Base-by-base conservation (phyloP, 208 protist genomes). In the Trypanosoma avium region DNA sequence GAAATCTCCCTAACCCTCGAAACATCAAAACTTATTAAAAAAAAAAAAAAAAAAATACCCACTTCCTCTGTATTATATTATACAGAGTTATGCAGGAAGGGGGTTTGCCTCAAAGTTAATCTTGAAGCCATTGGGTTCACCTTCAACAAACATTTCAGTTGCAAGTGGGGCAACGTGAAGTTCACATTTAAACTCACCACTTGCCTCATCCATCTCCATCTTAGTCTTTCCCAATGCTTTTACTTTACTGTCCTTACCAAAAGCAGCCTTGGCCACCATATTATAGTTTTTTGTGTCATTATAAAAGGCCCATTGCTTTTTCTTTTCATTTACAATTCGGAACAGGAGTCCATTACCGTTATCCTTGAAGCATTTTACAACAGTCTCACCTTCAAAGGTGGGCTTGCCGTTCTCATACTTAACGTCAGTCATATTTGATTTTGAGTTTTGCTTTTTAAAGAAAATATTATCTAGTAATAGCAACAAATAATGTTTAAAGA, bases 331-430 rank as follows among this genome's bases (percentile, higher is more conserved):
- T 26, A 92, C 73, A 55, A 92, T 83, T 46, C 86, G 86, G 76
- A 92, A 92, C 45, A 92, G 71, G 32, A 92, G 76, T 30, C 86
- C 86, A 73, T 92, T 92, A 66, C 86, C 86, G 60, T 90, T 84
- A 57, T 92, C 78, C 62, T 75, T 77, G 70, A 92, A 92, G 75
- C 83, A 90, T 70, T 90, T 90, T 27, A 84, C 50, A 10, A 89
- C 68, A 21, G 60, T 75, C 62, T 81, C 63, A 42, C 75, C 82
- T 24, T 42, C 71, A 68, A 81, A 88, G 45, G 72, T 60, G 36
- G 85, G 85, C 50, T 70, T 43, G 59, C 79, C 80, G 75, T 92
- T 89, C 70, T 82, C 75, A 61, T 86, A 84, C 61, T 65, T 78
- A 62, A 79, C 81, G 45, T 81, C 77, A 26, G 74, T 72, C 77